Base-by-base conservation (phyloP, 169 alveolate species). In the Fabrea salina region DNA sequence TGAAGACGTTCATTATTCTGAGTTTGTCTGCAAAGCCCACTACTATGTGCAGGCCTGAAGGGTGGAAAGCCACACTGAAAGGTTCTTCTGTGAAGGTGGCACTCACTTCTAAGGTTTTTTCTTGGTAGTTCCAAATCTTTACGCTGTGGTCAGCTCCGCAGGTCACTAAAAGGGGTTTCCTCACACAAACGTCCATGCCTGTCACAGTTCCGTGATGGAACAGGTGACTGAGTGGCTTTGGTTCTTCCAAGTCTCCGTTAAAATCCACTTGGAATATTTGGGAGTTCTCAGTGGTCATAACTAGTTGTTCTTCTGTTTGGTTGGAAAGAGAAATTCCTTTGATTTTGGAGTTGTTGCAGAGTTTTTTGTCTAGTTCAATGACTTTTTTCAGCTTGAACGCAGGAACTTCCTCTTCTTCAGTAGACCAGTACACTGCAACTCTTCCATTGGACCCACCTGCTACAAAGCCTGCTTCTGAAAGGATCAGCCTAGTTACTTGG, bases 21-120 rank as follows among this genome's bases (percentile, higher is more conserved):
- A 96, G 94, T 84, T 93, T 95, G 76, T 95, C 98, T 35, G 94
- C 92, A 68, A 96, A 95, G 32, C 97, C 97, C 19, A 93, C 98
- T 53, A 96, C 90, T 7, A 95, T 88, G 85, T 96, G 99, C 88
- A 92, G 92, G 27, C 98, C 98, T 39, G 94, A 85, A 1, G 99
- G 99, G 82, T 96, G 99, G 85, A 94, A 92, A n/a, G 99, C 97
- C 7, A 96, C 92, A 68, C 95, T 81, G 75, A 79, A 91, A 39
- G 96, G 95, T 86, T 95, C 97, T 82, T 95, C 98, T 78, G 92
- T 90, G 85, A 91, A 96, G 75, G 74, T 75, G 75, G 92, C 92
- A 86, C 95, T 86, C 25, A 93, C 94, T 82, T 94, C 98, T 39
- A 92, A 92, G 33, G 86, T 83, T 75, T 82, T 86, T 71, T 93